Base-by-base conservation (phyloP, 2,329 filamentous ascomycete genomes). In the Colletotrichum chlorophyti region DNA sequence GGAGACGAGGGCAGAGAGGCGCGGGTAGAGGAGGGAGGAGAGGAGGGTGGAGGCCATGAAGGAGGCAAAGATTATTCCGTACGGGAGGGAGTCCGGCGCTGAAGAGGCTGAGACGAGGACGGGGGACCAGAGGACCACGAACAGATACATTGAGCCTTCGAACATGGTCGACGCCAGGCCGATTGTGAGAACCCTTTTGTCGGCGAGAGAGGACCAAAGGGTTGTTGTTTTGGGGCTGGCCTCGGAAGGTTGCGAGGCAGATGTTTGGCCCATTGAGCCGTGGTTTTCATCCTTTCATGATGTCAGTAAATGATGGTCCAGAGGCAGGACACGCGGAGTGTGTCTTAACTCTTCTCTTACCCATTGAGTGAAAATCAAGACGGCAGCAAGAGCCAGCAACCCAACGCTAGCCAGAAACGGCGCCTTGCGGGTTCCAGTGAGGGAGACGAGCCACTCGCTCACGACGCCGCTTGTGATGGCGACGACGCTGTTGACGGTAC, bases 11-110 rank as follows among this genome's bases (percentile, higher is more conserved):
- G 61, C 32, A 17, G 49, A 48, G 14, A 62, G 31, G 11, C 53
- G 58, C 1, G 62, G 58, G 68, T 85, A 86, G 6, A 79, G 62
- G 23, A 85, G 74, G 2, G 83, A 84, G n/a, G 84, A 83, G 6
- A 84, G 75, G 69, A 85, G 84, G 69, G 84, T 83, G 6, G 80
- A 76, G 19, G 79, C 79, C 84, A 87, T 86, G 66, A 86, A 83
- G 35, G 76, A 77, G 38, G 80, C 79, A 60, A 86, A 85, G 40
- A 84, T 80, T 48, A 84, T 74, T 7, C 83, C 81, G 61, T 84
- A 82, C 0, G 74, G 72, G 27, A 73, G 67, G 9, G 54, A 63
- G 24, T 49, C 19, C 1, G 60, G 34, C 1, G 68, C 48, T 6
- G 66, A 50, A n/a, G 69, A 68, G 2, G 72, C 69, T 3, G 74